Evolutionary conservation across 371 early-diverging fungal species (phyloP), one percentile per base, ranked within the genome.

Genomic region (Mucor mucedo): DNA sequence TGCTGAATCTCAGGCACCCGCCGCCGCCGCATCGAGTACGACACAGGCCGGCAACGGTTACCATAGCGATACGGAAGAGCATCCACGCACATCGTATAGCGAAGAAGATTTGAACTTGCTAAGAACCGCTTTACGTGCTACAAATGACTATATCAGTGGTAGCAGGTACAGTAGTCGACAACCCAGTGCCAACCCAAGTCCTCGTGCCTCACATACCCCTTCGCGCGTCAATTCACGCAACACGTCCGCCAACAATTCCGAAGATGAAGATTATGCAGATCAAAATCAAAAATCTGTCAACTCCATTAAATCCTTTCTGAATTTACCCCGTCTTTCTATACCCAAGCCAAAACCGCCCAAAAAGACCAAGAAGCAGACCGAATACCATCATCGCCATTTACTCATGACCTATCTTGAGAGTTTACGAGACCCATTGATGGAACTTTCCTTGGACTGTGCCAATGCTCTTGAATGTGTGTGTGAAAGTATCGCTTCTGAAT

Each of bases 391-490:
- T 59, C 75, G 84, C 0, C 80, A 85, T 29, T 53, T 87, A 9
- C 69, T 87, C n/a, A 65, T 85, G 58, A 79, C 77, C 2, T 87
- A 85, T 44, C 32, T 87, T 29, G 84, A 83, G 32, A 81, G 84
- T 49, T 68, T 87, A 13, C 73, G 79, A 5, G 83, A 82, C 35
- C 87, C 87, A 3, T 52, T 87, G 29, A 76, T 84, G 76, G 69
- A 76, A 4, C 62, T 87, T 7, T 79, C 84, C 2, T 62, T 80
- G 8, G 75, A 80, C 10, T 87, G 84, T 38, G 70, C 79, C 0
- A 65, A 76, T 6, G 82, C 75, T 1, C 64, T 87, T 55, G 80
- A 79, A 16, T 80, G 82, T 40, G 71, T 84, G 38, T 75, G 76
- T 28, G 70, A 73, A 5, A 79, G 79, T 30, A 65, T 87, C 10